Base-by-base conservation (phyloP, 2,329 filamentous ascomycete genomes). In the Fusarium sp. region DNA sequence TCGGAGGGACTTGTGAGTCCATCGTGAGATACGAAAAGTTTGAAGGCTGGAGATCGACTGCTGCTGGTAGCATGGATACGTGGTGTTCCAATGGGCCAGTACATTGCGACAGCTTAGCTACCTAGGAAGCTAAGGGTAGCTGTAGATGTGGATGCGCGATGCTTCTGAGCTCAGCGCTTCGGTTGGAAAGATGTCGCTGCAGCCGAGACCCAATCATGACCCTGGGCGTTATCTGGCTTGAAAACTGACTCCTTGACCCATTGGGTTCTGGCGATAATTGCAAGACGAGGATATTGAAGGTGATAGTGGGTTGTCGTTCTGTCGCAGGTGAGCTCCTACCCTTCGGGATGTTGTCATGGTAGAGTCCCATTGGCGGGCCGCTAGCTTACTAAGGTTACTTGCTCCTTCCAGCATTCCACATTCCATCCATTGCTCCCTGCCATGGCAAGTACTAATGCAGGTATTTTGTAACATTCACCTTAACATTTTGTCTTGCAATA, bases 71-170 rank as follows among this genome's bases (percentile, higher is more conserved):
- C 91, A 84, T 93, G 95, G 79, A 94, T 90, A 79, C 91, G 90
- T 78, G 93, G 92, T 79, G 92, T 92, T 80, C 92, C 93, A 80
- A 94, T 88, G 77, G 93, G 93, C 93, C 93, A 97, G 87, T 97
- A 97, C 93, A 96, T 97, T 85, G 83, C 85, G 78, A 62, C 67
- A 65, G 71, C 68, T 69, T 71, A 71, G 68, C 74, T 71, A 71
- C 67, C 74, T 71, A 72, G 69, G 73, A 71, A 75, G 72, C 69
- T 65, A 64, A 64, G 61, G 67, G 68, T 44, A 65, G 57, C 61
- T 49, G 48, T 42, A 60, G 55, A 27, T 61, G 54, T 60, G 55
- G 68, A 55, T 69, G 58, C 62, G 73, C 65, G 59, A 65, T 68
- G 55, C 70, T 71, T 67, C 37, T 37, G 60, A 53, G 58, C 56